phyloP scores from a whole-genome alignment of 768 basidiomycete species.

The Podaxis rugospora region DNA sequence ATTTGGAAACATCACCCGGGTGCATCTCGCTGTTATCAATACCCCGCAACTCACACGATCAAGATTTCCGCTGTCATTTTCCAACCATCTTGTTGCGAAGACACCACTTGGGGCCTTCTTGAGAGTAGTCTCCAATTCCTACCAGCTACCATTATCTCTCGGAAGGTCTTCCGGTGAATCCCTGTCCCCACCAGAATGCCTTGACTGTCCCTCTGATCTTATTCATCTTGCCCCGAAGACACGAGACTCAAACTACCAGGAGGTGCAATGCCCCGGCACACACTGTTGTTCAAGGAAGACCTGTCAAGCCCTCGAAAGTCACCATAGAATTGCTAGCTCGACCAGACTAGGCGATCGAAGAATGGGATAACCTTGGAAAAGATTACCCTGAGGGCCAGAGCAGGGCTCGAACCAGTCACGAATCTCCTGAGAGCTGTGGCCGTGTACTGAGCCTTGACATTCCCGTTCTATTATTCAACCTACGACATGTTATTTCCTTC shows the following conservation, averaged over 20 bases:
- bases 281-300: not conserved
- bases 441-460: no score
- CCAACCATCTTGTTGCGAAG: not conserved
- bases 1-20: not conserved
- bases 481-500: not conserved
- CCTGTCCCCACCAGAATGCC: not conserved
- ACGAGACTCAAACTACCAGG: not conserved
- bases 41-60: not conserved
- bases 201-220: not conserved
- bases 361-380: conserved; percentile 2
- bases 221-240: not conserved
- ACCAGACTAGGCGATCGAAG: conserved; percentile 26
- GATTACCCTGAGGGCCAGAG: not conserved
- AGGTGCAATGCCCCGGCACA: not conserved
- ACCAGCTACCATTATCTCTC: not conserved
- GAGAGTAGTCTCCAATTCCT: not conserved
- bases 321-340: conserved; percentile 29
- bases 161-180: not conserved
- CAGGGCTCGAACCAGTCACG: not conserved
- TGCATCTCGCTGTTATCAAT: not conserved
- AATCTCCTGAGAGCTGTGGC: no score
- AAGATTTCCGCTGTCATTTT: not conserved
- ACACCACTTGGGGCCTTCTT: not conserved
- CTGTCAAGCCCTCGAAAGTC: conserved; percentile 21
- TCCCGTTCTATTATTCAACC: not conserved